A percentile compares a stretch with the other conserved stretches of the same genome.
Evolutionary conservation across 108 stramenopile species (phyloP).

Genomic region (Skeletonema menzelii): DNA sequence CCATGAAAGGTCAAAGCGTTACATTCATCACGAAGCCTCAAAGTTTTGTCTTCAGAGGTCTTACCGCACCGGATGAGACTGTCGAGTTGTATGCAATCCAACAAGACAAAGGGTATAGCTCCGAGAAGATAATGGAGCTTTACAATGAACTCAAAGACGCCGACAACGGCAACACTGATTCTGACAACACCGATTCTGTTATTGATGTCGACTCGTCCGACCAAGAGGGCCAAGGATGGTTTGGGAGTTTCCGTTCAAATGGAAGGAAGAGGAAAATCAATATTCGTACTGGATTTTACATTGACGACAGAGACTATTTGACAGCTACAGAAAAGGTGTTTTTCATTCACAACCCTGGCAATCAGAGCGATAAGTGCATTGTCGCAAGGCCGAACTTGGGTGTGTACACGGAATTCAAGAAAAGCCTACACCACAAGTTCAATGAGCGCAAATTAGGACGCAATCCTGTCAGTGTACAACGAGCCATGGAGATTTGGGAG

Average conservation of each 20-base stretch:
- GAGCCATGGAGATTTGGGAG: slow-evolving; percentile 2
- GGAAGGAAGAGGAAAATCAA: not conserved
- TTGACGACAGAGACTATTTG: not conserved
- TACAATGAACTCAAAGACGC: not conserved
- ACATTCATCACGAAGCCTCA: not conserved
- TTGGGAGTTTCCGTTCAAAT: not conserved
- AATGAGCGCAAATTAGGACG: not conserved
- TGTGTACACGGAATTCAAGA: not conserved
- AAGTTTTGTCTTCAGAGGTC: slow-evolving; percentile 7
- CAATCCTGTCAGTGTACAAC: not conserved
- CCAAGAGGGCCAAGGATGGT: not conserved
- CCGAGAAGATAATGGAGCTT: not conserved
- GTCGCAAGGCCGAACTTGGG: not conserved
- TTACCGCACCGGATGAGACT: slow-evolving; percentile 5
- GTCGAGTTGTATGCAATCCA: not conserved
- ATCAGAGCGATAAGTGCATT: not conserved
- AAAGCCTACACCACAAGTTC: not conserved
- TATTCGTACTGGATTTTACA: not conserved
- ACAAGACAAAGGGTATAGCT: not conserved
- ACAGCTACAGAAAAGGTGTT: not conserved
- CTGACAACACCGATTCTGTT: not conserved
- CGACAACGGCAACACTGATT: not conserved
- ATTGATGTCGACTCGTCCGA: not conserved
- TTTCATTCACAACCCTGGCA: not conserved
- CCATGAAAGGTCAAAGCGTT: not conserved